Evolutionary conservation across 371 early-diverging fungal genomes (phyloP), one percentile per base, ranked within the genome.

Genomic region (Zancudomyces culisetae): DNA sequence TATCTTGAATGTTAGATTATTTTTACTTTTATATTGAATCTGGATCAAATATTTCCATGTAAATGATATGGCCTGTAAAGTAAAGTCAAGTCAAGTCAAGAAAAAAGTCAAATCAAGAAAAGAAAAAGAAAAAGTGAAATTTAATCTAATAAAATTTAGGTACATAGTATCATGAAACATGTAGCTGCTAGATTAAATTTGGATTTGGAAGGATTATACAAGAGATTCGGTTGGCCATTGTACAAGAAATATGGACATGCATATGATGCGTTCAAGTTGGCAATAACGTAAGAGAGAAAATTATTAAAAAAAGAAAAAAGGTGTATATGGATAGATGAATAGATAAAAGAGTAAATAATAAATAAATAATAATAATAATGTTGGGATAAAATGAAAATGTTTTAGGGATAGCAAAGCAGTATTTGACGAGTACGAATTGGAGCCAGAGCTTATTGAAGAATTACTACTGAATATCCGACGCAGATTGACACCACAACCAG

Each of bases 211-310:
- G 80, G 82, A 2, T 73, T 98, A 21, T 97, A 98, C 69, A 75
- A 80, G 54, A 61, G 76, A 53, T 78, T 94, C 64, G 93, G 90
- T 26, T 99, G 98, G 96, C 95, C 91, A n/a, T 76, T 97, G 55
- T 96, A 95, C 68, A 80, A 76, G 68, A 88, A 95, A 74, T 97
- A 87, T 69, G 98, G 98, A 15, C 98, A 96, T 64, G 96, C 98
- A 22, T 92, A 83, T 56, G 89, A 95, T 70, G 90, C 90, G 2
- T 98, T 98, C 75, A 93, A 95, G 75, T 60, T 49, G 15, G 26
- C 50, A 19, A n/a, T 49, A 8, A 28, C 27, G 50, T 49, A 30
- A 30, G n/a, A 10, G 35, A 35, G 15, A 35, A 10, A 6, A 35
- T 6, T 35, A 35, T 15, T 35, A 35, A 10, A 35, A 35, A 35